Conservation (phyloP, 1,284 basidiomycete species). For the Puccinia hordei region DNA sequence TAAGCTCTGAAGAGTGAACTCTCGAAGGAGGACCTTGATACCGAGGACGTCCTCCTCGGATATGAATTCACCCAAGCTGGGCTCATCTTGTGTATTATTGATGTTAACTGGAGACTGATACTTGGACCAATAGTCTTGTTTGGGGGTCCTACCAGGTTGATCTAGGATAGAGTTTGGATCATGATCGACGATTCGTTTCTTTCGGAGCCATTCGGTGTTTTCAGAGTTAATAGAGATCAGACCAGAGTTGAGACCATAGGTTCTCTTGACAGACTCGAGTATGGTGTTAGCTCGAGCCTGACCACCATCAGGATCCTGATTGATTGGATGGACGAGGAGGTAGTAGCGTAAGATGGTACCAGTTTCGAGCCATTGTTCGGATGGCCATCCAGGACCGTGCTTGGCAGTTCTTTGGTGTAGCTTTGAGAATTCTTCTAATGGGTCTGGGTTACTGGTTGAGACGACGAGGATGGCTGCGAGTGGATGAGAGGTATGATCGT, state of each 20-base stretch:
- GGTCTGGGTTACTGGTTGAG: conserved; percentile 57
- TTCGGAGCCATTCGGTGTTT: conserved; percentile 42
- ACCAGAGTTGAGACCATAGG: conserved; percentile 58
- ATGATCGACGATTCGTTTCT: conserved; percentile 50
- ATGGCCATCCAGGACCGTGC: conserved; percentile 50
- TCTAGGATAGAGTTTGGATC: conserved; percentile 12
- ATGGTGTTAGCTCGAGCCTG: conserved; percentile 53
- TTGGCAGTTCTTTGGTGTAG: conserved; percentile 55
- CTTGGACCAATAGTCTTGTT: conserved; percentile 13
- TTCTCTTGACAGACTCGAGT: conserved; percentile 56
- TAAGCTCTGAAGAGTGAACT: conserved; percentile 85
- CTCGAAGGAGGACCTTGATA: conserved; percentile 78
- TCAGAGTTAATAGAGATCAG: conserved; percentile 57
- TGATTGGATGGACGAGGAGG: conserved; percentile 56
- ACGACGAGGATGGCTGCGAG: conserved; percentile 55
- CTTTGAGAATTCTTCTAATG: conserved; percentile 55
- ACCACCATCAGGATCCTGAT: conserved; percentile 29
- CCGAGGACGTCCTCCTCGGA: conserved; percentile 76
- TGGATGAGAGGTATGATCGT: conserved; percentile 28
- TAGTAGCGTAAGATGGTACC: conserved; percentile 56
- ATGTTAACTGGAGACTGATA: no score
- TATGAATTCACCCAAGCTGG: conserved; percentile 58
- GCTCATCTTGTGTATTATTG: conserved; percentile 63
- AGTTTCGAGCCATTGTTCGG: conserved; percentile 52
- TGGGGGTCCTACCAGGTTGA: conserved; percentile 3